A percentile compares a stretch with the other conserved stretches of the same genome.
phyloP scores from a whole-genome alignment of 768 basidiomycete genomes.

The Suillus subluteus region DNA sequence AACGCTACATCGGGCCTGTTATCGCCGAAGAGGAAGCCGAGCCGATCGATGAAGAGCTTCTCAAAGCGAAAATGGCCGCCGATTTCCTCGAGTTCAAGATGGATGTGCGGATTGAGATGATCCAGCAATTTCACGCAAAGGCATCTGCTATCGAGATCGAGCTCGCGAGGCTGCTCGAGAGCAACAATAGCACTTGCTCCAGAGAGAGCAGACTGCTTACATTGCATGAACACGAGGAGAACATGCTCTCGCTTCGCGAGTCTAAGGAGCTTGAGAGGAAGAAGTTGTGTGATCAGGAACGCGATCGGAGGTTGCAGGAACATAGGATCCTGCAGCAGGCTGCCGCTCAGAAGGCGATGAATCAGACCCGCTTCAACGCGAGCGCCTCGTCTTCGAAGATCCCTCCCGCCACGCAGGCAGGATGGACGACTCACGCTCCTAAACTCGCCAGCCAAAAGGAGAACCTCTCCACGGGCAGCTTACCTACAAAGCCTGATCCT shows the following conservation, averaged over 20 bases:
- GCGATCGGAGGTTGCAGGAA: conserved; percentile 29
- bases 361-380: conserved; percentile 15
- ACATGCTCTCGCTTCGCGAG: conserved; percentile 37
- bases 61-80: conserved; percentile 37
- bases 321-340: conserved; percentile 15
- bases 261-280: conserved; percentile 37
- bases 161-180: conserved; percentile 31
- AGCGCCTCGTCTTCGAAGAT: conserved; percentile 20
- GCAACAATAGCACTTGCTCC: conserved; percentile 28
- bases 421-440: conserved; percentile 20
- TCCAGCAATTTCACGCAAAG: conserved; percentile 34
- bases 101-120: conserved; percentile 38
- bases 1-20: conserved; percentile 37
- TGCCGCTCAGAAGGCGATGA: conserved; percentile 21
- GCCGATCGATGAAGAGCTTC: conserved; percentile 29
- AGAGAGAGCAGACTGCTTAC: conserved; percentile 33
- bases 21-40: conserved; percentile 33
- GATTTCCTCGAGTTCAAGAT: conserved; percentile 36
- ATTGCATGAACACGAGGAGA: conserved; percentile 35
- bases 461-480: conserved; percentile 22
- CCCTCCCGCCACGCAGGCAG: conserved; percentile 7
- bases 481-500: conserved; percentile 25
- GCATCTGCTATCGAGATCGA: conserved; percentile 35
- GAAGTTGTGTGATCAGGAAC: conserved; percentile 31
- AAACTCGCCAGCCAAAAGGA: conserved; percentile 32